phyloP scores from a whole-genome alignment of 352 stramenopile genomes.

The Pythium brachiatum region DNA sequence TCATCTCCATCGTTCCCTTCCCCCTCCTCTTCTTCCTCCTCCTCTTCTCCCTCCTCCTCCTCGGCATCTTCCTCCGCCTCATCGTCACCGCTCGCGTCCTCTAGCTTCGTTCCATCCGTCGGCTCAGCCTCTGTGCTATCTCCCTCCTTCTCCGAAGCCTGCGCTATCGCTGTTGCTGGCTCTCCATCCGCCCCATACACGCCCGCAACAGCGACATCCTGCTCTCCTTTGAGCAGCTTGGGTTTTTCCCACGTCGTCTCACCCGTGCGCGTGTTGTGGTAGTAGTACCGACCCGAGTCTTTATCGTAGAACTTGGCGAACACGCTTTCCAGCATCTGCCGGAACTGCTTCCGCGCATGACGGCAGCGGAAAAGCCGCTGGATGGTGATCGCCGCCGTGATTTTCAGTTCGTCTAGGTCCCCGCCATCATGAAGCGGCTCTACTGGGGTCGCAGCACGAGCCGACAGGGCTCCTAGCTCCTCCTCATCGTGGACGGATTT shows the following conservation, averaged over 20 bases:
- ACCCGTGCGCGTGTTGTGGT: slow-evolving; percentile 64
- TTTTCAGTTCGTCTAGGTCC: slow-evolving; percentile 21
- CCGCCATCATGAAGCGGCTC: slow-evolving; percentile 18
- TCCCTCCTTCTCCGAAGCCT: not conserved
- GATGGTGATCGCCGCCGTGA: slow-evolving; percentile 34
- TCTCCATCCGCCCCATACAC: slow-evolving; percentile 1
- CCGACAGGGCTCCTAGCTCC: not conserved
- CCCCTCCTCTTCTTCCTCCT: slow-evolving; percentile 18
- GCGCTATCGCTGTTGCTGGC: not conserved
- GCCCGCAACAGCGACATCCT: slow-evolving; percentile 46
- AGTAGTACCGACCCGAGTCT: slow-evolving; percentile 63
- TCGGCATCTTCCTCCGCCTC: slow-evolving; percentile 11
- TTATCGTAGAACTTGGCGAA: slow-evolving; percentile 76
- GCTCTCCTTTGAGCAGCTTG: slow-evolving; percentile 37
- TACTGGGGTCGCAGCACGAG: slow-evolving; percentile 23
- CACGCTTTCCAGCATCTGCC: slow-evolving; percentile 46
- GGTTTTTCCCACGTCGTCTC: slow-evolving; percentile 80
- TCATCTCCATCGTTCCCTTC: slow-evolving; percentile 19
- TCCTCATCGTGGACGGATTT: not conserved
- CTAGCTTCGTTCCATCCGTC: not conserved
- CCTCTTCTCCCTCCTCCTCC: slow-evolving; percentile 10
- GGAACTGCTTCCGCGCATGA: slow-evolving; percentile 40
- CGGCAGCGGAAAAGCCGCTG: slow-evolving; percentile 65
- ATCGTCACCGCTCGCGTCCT: slow-evolving; percentile 27
- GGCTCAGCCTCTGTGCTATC: slow-evolving; percentile 13